These are phyloP conservation scores for Rutstroemia sp. DNA, from an alignment of 2,329 filamentous ascomycete genomes.

Conservation along the genomic window DNA sequence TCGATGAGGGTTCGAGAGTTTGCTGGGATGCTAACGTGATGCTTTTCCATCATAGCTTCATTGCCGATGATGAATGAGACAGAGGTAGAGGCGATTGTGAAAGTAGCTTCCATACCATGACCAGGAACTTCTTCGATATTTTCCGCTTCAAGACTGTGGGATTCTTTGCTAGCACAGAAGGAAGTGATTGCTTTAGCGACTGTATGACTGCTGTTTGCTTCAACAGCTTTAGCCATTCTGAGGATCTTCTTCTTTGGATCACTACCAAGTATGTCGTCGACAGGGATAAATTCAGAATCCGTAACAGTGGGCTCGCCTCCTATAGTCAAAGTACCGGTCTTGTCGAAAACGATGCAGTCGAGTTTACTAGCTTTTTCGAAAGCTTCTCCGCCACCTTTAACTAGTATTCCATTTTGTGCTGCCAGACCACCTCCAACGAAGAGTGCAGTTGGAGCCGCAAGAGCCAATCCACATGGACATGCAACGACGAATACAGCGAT, in stretches of 20 bases:
- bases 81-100: slow-evolving; percentile 28
- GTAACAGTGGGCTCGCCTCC: slow-evolving; percentile 63
- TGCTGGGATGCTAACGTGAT: slow-evolving; percentile 34
- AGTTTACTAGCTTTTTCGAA: slow-evolving; percentile 50
- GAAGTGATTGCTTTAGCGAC: slow-evolving; percentile 62
- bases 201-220: slow-evolving; percentile 68
- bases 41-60: slow-evolving; percentile 56
- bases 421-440: slow-evolving; percentile 52
- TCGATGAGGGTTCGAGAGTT: slow-evolving; percentile 35
- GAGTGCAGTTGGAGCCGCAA: slow-evolving; percentile 51
- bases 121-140: slow-evolving; percentile 61
- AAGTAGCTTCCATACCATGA: slow-evolving; percentile 58
- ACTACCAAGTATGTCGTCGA: slow-evolving; percentile 12
- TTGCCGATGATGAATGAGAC: slow-evolving; percentile 60
- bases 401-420: slow-evolving; percentile 48
- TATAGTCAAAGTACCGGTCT: slow-evolving; percentile 51
- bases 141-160: slow-evolving; percentile 29
- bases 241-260: slow-evolving; percentile 32
- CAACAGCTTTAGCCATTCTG: slow-evolving; percentile 51
- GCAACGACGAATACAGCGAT: slow-evolving; percentile 55
- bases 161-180: slow-evolving; percentile 43
- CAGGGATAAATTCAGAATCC: slow-evolving; percentile 17
- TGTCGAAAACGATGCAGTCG: slow-evolving; percentile 52
- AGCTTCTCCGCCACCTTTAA: slow-evolving; percentile 51
- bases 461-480: slow-evolving; percentile 52